phyloP scores from a whole-genome alignment of 495 filamentous ascomycete genomes.

The Chaetomidium leptoderma region DNA sequence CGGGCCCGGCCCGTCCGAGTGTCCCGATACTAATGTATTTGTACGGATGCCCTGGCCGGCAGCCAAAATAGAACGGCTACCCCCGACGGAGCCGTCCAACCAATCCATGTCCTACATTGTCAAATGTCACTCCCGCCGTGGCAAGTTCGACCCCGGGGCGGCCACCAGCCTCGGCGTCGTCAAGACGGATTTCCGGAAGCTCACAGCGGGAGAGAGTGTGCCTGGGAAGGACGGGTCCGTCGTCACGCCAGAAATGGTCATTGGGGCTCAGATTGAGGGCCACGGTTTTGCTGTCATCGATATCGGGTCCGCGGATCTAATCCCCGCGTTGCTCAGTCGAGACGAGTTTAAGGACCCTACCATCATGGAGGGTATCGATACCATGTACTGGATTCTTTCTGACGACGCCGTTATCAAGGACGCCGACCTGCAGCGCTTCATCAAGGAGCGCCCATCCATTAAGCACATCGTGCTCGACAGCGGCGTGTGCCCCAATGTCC shows the following conservation, averaged over 20 bases:
- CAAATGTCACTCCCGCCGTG: slow-evolving; percentile 65
- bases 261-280: slow-evolving; percentile 36
- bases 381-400: slow-evolving; percentile 78
- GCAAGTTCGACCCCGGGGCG: slow-evolving; percentile 67
- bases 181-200: slow-evolving; percentile 46
- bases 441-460: slow-evolving; percentile 53
- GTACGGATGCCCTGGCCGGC: slow-evolving; percentile 82
- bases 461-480: slow-evolving; percentile 72
- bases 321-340: slow-evolving; percentile 61
- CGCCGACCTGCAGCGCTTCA: slow-evolving; percentile 60
- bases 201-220: slow-evolving; percentile 51
- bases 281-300: slow-evolving; percentile 74
- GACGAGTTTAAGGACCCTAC: slow-evolving; percentile 66
- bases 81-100: slow-evolving; percentile 56
- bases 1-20: slow-evolving; percentile 54
- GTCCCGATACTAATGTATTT: slow-evolving; percentile 67
- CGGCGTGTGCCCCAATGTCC: slow-evolving; percentile 66
- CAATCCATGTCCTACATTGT: slow-evolving; percentile 83
- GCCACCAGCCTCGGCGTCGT: slow-evolving; percentile 59
- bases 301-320: slow-evolving; percentile 61
- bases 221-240: slow-evolving; percentile 49
- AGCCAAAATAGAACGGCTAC: slow-evolving; percentile 57
- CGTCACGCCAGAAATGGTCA: slow-evolving; percentile 54
- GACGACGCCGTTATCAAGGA: slow-evolving; percentile 56
- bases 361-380: slow-evolving; percentile 61